Conservation (phyloP, 1,284 basidiomycete genomes). For the Ceratobasidium sp. region DNA sequence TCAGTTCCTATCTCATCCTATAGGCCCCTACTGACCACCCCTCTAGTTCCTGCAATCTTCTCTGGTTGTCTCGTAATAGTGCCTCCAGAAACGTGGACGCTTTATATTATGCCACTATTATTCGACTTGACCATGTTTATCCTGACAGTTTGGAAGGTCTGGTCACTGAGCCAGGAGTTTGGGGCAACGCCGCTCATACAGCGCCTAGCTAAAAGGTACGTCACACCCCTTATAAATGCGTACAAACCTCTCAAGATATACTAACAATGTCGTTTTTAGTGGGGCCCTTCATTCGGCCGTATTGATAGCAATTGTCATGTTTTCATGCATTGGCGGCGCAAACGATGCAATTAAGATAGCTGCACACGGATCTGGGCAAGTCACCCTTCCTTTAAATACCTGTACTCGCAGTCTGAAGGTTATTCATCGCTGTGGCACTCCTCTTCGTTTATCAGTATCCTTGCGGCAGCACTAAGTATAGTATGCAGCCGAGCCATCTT, state of each 20-base stretch:
- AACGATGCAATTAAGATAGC: slow-evolving; percentile 9
- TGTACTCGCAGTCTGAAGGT: neutral
- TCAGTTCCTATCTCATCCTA: neutral
- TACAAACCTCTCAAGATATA: neutral
- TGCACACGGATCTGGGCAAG: slow-evolving; percentile 22
- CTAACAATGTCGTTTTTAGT: neutral
- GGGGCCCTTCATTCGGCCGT: slow-evolving; percentile 9
- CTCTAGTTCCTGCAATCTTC: slow-evolving; percentile 6
- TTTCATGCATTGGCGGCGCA: neutral
- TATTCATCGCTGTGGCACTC: neutral
- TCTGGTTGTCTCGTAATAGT: slow-evolving; percentile 17
- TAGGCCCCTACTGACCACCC: neutral
- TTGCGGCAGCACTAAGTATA: slow-evolving; percentile 2
- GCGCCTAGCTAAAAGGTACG: neutral
- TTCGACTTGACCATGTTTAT: slow-evolving; percentile 8
- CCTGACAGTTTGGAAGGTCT: slow-evolving; percentile 3
- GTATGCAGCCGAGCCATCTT: slow-evolving; percentile 30
- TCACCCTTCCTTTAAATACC: neutral
- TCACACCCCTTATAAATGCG: neutral
- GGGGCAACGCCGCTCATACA: slow-evolving; percentile 7
- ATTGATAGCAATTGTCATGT: neutral
- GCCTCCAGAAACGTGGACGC: neutral
- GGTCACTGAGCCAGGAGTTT: slow-evolving; percentile 12
- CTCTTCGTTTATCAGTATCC: slow-evolving; percentile 1
- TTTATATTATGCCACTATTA: slow-evolving; percentile 1